Evolutionary conservation across 148 eudicot species (phyloP).

Genomic region (Dianthus caryophyllus): DNA sequence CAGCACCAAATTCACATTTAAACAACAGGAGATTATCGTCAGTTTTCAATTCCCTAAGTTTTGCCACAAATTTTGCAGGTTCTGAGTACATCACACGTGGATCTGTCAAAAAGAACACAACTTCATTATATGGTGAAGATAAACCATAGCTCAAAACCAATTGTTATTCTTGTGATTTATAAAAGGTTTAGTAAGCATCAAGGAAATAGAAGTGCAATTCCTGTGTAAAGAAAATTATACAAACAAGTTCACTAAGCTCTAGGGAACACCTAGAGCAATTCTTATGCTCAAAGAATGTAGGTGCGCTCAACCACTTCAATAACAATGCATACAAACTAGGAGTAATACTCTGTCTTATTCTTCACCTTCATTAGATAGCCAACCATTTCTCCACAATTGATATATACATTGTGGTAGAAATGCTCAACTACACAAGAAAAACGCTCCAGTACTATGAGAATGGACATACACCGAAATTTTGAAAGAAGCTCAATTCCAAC

Average conservation of each 20-base stretch:
- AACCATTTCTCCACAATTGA: conserved; percentile 1
- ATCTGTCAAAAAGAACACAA: conserved; percentile 38
- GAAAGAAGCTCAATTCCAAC: not conserved
- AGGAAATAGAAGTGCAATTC: not conserved
- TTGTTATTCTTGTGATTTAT: not conserved
- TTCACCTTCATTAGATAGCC: not conserved
- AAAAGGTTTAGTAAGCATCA: not conserved
- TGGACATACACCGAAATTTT: not conserved
- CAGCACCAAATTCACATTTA: conserved; percentile 80
- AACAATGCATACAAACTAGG: too few relatives aligned
- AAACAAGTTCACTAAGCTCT: not conserved
- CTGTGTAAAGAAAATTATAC: not conserved
- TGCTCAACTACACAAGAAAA: not conserved
- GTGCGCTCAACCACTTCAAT: not conserved
- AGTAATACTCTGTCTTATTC: too few relatives aligned
- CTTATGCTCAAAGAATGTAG: not conserved
- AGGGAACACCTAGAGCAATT: not conserved
- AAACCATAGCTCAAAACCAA: not conserved
- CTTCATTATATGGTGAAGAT: conserved; percentile 3
- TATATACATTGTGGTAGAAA: not conserved
- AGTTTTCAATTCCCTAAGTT: conserved; percentile 72
- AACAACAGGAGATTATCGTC: conserved; percentile 62
- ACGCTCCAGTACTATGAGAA: not conserved
- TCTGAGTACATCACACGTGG: conserved; percentile 81
- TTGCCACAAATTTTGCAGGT: conserved; percentile 86